Evolutionary conservation across 2,329 filamentous ascomycete species (phyloP), one percentile per base, ranked within the genome.

Genomic region (Apiospora marii): DNA sequence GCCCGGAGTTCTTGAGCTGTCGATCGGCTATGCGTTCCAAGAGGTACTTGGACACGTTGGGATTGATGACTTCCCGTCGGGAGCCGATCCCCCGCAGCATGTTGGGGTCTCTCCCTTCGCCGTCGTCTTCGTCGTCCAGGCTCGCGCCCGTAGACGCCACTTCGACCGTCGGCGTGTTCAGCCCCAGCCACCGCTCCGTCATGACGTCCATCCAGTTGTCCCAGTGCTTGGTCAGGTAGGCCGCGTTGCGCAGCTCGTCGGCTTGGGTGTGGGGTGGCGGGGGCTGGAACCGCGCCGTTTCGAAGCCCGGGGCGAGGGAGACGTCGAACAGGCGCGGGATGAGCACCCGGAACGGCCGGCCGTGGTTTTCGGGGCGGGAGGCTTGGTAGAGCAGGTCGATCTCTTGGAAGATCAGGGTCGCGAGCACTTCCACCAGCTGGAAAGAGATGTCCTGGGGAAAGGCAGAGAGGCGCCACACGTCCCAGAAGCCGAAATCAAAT

Each of bases 161-260:
- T 70, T 30, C 71, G 51, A 64, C 37, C 12, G 76, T 75, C 12
- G 71, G 74, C 43, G 77, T 77, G 1, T 78, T 78, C 68, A 75
- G 83, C 16, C 79, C 77, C 61, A 81, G 80, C 88, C 89, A 91
- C 10, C 81, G 75, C 0, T 81, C 78, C 69, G 88, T 79, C 22
- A 80, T 79, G 8, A 79, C 79, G n/a, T 82, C 79, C 4, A 90
- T 73, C 49, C 79, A 75, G 5, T 79, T 75, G 74, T 91, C 89
- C 89, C 89, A 91, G 16, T 82, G 80, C 12, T 77, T 77, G 0
- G 87, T 87, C 53, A 91, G 77, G 68, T 84, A 83, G 1, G 85
- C 84, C 1, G 88, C 87, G 73, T 89, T 90, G 72, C 87, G 87
- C 76, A 88, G 81, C 74, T 90, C 85, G 74, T 89, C 87, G 2